These are phyloP conservation scores for Oidiodendron maius DNA, from an alignment of 495 filamentous ascomycete genomes.

Conservation along the genomic window DNA sequence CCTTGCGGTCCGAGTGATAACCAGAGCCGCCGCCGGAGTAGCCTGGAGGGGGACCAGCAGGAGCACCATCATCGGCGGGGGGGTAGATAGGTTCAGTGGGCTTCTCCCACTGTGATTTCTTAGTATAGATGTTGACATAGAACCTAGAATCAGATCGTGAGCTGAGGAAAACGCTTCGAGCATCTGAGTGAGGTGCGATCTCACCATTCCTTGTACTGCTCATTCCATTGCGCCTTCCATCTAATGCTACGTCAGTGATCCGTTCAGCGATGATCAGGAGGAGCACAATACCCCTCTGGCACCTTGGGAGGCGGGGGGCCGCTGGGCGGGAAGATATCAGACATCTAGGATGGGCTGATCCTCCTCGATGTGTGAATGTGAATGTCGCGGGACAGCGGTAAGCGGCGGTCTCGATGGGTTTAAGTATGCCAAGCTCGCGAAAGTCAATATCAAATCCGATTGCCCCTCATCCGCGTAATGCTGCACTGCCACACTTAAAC, in stretches of 20 bases:
- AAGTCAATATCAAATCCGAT: too few relatives aligned
- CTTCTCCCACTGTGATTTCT: conserved; percentile 80
- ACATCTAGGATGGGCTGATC: conserved; percentile 32
- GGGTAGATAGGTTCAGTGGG: conserved; percentile 59
- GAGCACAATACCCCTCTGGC: conserved; percentile 48
- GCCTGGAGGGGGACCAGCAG: conserved; percentile 55
- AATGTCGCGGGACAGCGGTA: too few relatives aligned
- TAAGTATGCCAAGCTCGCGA: too few relatives aligned
- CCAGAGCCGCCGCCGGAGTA: conserved; percentile 40
- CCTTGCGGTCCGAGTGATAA: conserved; percentile 49
- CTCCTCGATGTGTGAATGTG: not conserved
- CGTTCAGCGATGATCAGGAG: not conserved
- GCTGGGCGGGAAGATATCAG: conserved; percentile 59
- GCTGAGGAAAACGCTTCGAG: too few relatives aligned
- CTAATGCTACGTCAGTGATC: not conserved
- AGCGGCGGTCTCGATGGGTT: too few relatives aligned
- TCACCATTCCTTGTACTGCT: conserved; percentile 73
- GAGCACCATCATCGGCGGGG: conserved; percentile 30
- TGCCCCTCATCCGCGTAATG: too few relatives aligned
- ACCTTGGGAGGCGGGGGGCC: conserved; percentile 84
- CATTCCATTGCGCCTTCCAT: conserved; percentile 50
- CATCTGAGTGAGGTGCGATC: not conserved
- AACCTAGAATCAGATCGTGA: conserved; percentile 50
- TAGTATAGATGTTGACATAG: conserved; percentile 81
- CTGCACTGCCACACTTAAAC: too few relatives aligned